Base-by-base conservation (phyloP, 1,139 yeast genomes). In the Pichia norvegensis region DNA sequence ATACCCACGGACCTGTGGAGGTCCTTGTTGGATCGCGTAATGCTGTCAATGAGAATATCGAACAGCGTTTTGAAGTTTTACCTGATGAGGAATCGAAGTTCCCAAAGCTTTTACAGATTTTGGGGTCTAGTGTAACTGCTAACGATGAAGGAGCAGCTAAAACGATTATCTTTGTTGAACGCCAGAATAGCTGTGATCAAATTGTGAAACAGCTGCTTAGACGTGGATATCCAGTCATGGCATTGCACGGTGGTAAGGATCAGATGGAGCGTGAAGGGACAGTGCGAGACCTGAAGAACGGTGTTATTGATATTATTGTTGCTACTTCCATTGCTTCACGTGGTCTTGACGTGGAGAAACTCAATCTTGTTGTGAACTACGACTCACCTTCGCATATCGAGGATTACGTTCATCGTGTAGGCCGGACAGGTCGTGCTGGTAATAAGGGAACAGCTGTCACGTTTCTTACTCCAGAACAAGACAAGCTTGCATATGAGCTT, bases 281-380 rank as follows among this genome's bases (percentile, higher is more conserved):
- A 2, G 75, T 94, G 37, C 70, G 74, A 22, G 86, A 80, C 46
- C 90, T 90, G 62, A 81, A 85, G 43, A 68, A 64, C 1, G 84
- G 88, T 25, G 74, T 73, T 0, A 65, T 81, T 2, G 72, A 76
- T 45, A 75, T 87, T 7, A 66, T 92, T 45, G 76, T 90, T 25
- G 96, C 97, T 7, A 94, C 99, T 0, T 92, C 96, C 1, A 84
- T 92, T 21, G 90, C 97, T 2, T 95, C 98, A 0, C 71, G 99
- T 52, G 99, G 99, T 0, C 67, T 92, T 29, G 97, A 92, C 65
- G 96, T 94, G 13, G 84, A 86, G 47, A 84, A 82, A 29, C 73
- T 92, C 33, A 79, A 79, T 46, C 65, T 88, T 39, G 97, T 92
- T 2, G 70, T 92, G 10, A 85, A 92, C 55, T 92, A 77, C 60